Percentiles rank a stretch among this genome's conserved stretches.
These are phyloP conservation scores for Solanum bukasovii DNA, from an alignment of 257 asterid species.

Conservation along the genomic window DNA sequence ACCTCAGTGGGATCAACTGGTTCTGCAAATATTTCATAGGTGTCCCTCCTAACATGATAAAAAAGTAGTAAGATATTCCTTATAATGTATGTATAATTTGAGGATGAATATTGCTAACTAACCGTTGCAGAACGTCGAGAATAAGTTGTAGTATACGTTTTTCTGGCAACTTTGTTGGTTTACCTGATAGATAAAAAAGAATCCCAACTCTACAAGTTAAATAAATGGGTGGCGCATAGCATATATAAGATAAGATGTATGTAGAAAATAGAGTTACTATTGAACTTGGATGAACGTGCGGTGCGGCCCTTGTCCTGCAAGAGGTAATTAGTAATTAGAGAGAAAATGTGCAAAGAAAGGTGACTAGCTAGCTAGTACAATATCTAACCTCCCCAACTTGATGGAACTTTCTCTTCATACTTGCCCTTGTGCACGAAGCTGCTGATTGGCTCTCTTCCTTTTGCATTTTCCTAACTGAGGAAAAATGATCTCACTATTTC, in stretches of 20 bases:
- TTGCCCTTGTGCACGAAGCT: constrained; percentile 8
- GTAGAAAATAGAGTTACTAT: background rate
- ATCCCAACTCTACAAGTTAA: background rate
- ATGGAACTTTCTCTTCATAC: constrained; percentile 31
- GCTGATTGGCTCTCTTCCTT: background rate
- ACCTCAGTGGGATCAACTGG: constrained; percentile 85
- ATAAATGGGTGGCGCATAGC: background rate
- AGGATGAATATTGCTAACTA: background rate
- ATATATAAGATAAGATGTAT: background rate
- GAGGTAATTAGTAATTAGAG: background rate
- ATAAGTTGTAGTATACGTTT: constrained; percentile 56
- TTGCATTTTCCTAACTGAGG: background rate
- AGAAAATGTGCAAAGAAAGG: background rate
- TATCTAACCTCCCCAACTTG: background rate
- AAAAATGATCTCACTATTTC: background rate
- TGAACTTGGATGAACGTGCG: background rate
- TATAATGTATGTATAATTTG: background rate
- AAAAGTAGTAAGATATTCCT: background rate
- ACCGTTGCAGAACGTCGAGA: constrained; percentile 78
- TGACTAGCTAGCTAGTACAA: background rate
- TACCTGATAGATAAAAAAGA: constrained; percentile 10
- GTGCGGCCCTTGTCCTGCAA: background rate
- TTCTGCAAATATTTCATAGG: constrained; percentile 65
- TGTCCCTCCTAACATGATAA: constrained; percentile 49
- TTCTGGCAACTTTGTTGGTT: constrained; percentile 39